phyloP scores from a whole-genome alignment of 352 stramenopile species.

The Globisporangium abappressorium region DNA sequence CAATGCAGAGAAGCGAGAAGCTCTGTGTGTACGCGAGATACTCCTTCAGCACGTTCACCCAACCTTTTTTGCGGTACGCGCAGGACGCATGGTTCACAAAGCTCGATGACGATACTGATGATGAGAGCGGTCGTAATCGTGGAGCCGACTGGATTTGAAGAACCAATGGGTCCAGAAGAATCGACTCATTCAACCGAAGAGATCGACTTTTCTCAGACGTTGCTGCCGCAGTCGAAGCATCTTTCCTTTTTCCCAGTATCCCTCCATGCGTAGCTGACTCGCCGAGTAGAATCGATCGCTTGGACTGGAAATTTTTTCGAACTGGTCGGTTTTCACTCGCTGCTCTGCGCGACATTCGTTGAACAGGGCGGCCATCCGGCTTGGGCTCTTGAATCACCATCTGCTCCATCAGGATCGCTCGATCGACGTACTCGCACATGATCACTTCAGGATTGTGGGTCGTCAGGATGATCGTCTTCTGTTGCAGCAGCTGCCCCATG shows the following conservation, averaged over 20 bases:
- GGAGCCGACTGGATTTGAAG: slow-evolving; percentile 22
- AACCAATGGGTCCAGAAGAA: slow-evolving; percentile 22
- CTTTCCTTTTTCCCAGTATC: neutral
- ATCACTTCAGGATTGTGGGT: slow-evolving; percentile 58
- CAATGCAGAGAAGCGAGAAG: slow-evolving; percentile 22
- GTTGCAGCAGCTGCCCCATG: slow-evolving; percentile 41
- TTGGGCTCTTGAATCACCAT: slow-evolving; percentile 27
- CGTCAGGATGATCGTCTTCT: slow-evolving; percentile 51
- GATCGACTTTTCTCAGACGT: too few relatives aligned
- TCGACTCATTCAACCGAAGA: slow-evolving; percentile 19
- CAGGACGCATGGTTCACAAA: slow-evolving; percentile 14
- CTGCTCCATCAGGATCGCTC: slow-evolving; percentile 31
- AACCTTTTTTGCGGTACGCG: slow-evolving; percentile 15
- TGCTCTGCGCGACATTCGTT: slow-evolving; percentile 15
- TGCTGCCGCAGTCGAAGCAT: neutral
- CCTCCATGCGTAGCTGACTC: slow-evolving; percentile 7
- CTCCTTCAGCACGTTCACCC: slow-evolving; percentile 25
- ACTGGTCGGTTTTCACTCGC: slow-evolving; percentile 2
- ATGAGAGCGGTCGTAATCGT: neutral
- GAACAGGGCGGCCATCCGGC: slow-evolving; percentile 22
- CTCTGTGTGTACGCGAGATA: slow-evolving; percentile 34
- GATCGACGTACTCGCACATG: slow-evolving; percentile 40
- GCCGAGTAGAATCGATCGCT: slow-evolving; percentile 12
- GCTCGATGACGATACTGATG: slow-evolving; percentile 2
- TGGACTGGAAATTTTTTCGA: slow-evolving; percentile 9